These are phyloP conservation scores for Apophysomyces ossiformis DNA, from an alignment of 371 early-diverging fungal species.

Conservation along the genomic window DNA sequence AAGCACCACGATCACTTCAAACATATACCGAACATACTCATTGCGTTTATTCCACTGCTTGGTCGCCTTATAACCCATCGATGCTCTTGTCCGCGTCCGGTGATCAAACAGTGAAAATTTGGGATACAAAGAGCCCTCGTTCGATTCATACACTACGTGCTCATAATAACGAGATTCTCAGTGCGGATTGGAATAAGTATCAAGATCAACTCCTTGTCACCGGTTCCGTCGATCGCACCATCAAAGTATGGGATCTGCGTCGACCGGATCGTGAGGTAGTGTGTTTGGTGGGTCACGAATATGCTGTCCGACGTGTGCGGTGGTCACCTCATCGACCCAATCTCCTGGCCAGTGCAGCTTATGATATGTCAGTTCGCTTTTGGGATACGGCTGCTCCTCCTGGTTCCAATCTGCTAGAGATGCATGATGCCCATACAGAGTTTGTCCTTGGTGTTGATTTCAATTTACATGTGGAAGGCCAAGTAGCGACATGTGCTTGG, in stretches of 20 bases:
- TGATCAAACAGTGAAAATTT: conserved; percentile 87
- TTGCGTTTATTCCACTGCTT: conserved; percentile 87
- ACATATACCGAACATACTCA: conserved; percentile 88
- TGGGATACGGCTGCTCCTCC: conserved; percentile 81
- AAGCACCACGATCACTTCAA: conserved; percentile 72
- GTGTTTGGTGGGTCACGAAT: conserved; percentile 84
- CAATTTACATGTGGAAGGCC: conserved; percentile 81
- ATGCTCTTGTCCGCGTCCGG: conserved; percentile 88
- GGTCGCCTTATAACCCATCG: conserved; percentile 84
- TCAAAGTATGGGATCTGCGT: conserved; percentile 92
- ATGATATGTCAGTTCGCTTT: conserved; percentile 94
- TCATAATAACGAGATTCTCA: conserved; percentile 85
- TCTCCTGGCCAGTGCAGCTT: conserved; percentile 80
- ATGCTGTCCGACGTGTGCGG: conserved; percentile 87
- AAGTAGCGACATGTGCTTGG: conserved; percentile 93
- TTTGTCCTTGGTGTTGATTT: conserved; percentile 95
- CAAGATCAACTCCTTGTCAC: conserved; percentile 77
- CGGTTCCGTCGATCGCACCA: conserved; percentile 85
- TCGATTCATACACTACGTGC: conserved; percentile 81
- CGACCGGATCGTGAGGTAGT: conserved; percentile 70
- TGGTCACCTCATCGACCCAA: conserved; percentile 90
- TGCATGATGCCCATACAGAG: conserved; percentile 87
- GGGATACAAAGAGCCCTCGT: conserved; percentile 79
- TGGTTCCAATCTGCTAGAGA: conserved; percentile 59
- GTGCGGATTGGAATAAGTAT: conserved; percentile 97